These are phyloP conservation scores for Yamadazyma paraphyllophila DNA, from an alignment of 805 yeast genomes.

Conservation along the genomic window DNA sequence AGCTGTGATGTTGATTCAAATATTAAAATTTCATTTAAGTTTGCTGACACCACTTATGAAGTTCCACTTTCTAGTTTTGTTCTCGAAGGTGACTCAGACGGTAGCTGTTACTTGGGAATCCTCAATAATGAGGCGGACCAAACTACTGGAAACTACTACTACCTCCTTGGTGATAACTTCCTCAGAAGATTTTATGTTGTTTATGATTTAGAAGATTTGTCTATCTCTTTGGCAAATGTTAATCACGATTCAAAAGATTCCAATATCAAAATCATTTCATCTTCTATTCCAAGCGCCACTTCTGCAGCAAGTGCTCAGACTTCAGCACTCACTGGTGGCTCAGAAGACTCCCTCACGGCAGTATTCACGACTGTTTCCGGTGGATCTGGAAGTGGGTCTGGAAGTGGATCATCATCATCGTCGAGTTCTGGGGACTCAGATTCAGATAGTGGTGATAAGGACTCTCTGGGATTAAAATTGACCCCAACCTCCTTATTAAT, in stretches of 20 bases:
- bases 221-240: constrained; percentile 49
- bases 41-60: constrained; percentile 1
- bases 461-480: background rate
- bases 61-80: constrained; percentile 14
- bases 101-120: constrained; percentile 6
- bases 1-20: constrained; percentile 1
- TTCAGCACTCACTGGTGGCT: constrained; percentile 5
- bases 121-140: background rate
- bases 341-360: background rate
- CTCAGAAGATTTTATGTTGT: constrained; percentile 62
- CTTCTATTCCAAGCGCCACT: constrained; percentile 47
- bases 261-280: constrained; percentile 43
- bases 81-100: background rate
- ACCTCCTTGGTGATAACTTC: constrained; percentile 62
- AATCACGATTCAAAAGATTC: constrained; percentile 21
- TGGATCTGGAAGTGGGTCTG: background rate
- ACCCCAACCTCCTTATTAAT: background rate
- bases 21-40: background rate
- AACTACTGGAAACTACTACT: constrained; percentile 26
- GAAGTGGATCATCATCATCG: too few relatives aligned
- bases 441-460: background rate
- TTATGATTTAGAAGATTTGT: constrained; percentile 55
- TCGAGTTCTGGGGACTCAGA: background rate
- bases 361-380: background rate
- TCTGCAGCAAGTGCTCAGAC: constrained; percentile 42